phyloP scores from a whole-genome alignment of 2,329 filamentous ascomycete species.

The Ceratocystiopsis sp. region DNA sequence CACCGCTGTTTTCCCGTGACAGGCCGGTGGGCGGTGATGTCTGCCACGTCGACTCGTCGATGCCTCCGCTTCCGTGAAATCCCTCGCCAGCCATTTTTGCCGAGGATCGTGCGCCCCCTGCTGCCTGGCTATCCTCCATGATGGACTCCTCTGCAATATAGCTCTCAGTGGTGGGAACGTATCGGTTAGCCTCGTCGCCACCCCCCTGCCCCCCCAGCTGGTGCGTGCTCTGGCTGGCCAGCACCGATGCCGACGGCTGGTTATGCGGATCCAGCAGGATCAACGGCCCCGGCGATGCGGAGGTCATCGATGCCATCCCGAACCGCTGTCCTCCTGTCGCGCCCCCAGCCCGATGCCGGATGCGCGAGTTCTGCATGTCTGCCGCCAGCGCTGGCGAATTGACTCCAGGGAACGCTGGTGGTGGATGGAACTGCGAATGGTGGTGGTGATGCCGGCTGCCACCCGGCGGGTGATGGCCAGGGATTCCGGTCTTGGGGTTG shows the following conservation, averaged over 20 bases:
- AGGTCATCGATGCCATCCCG: constrained; percentile 24
- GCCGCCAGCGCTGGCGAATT: constrained; percentile 42
- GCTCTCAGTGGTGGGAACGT: constrained; percentile 15
- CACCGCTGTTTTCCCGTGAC: constrained; percentile 34
- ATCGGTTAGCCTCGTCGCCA: no score
- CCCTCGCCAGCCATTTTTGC: constrained; percentile 25
- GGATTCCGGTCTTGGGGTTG: constrained; percentile 51
- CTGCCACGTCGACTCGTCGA: constrained; percentile 44
- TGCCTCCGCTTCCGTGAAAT: constrained; percentile 31
- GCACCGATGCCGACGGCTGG: constrained; percentile 39
- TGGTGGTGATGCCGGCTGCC: constrained; percentile 45
- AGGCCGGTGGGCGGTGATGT: constrained; percentile 33
- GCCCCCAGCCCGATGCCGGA: constrained; percentile 22
- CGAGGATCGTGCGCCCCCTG: no score
- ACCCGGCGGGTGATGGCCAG: constrained; percentile 40
- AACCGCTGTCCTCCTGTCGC: constrained; percentile 24
- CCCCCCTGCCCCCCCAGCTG: constrained; percentile 20
- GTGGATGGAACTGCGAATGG: constrained; percentile 59
- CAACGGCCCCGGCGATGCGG: constrained; percentile 51
- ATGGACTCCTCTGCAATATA: constrained; percentile 38
- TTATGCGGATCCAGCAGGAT: constrained; percentile 61
- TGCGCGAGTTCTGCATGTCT: constrained; percentile 36
- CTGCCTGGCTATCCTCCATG: constrained; percentile 19
- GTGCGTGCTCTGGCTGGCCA: constrained; percentile 28
- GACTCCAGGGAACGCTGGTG: constrained; percentile 56